Conservation (phyloP, 805 yeast species). For the Phaffomyces thermotolerans region DNA sequence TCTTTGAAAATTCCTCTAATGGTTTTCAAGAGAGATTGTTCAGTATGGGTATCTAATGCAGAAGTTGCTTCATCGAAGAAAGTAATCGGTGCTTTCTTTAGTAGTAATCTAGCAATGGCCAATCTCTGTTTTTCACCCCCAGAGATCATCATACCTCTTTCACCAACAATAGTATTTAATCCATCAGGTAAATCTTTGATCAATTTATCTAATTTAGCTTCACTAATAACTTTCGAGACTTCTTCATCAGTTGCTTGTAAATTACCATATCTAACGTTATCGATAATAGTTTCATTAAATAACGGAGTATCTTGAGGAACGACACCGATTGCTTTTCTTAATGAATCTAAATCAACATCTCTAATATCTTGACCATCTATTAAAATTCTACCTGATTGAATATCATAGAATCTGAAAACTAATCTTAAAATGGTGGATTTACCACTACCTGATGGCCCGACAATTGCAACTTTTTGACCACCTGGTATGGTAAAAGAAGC, state of each 20-base stretch:
- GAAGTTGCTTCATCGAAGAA: slow-evolving; percentile 97
- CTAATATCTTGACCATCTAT: slow-evolving; percentile 87
- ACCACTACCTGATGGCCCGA: slow-evolving; percentile 95
- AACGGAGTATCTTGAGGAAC: slow-evolving; percentile 98
- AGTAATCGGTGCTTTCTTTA: slow-evolving; percentile 82
- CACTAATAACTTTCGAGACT: slow-evolving; percentile 52
- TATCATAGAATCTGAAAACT: slow-evolving; percentile 87
- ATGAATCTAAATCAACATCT: slow-evolving; percentile 64
- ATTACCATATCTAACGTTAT: slow-evolving; percentile 83
- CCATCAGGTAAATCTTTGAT: slow-evolving; percentile 78
- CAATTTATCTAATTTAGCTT: slow-evolving; percentile 62
- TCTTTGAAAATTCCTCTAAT: slow-evolving; percentile 59
- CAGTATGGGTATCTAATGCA: slow-evolving; percentile 95
- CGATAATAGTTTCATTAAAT: slow-evolving; percentile 83
- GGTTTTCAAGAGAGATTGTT: slow-evolving; percentile 72
- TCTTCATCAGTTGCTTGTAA: slow-evolving; percentile 68
- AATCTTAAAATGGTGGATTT: slow-evolving; percentile 82
- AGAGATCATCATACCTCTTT: slow-evolving; percentile 96
- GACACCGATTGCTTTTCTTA: slow-evolving; percentile 74
- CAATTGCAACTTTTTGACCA: slow-evolving; percentile 87
- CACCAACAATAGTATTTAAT: slow-evolving; percentile 82
- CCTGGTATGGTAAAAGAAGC: slow-evolving; percentile 84
- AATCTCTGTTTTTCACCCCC: slow-evolving; percentile 98
- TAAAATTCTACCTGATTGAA: slow-evolving; percentile 63
- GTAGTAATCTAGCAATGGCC: slow-evolving; percentile 85